Conservation (phyloP, 768 basidiomycete genomes). For the Trichaptum fuscoviolaceum region DNA sequence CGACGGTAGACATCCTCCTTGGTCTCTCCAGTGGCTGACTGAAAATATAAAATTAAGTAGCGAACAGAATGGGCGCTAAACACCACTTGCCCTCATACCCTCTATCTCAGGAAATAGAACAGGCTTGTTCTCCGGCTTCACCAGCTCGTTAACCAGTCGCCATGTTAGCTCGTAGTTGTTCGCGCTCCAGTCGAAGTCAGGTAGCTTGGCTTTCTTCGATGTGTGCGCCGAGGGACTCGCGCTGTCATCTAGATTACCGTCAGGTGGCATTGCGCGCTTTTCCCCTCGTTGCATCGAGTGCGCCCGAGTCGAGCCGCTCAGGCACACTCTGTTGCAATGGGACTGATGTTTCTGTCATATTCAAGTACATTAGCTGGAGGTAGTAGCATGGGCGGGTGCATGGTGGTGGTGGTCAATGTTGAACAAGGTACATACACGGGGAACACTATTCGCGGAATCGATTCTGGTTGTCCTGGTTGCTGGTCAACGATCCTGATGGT, state of each 20-base stretch:
- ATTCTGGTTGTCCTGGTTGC: background rate
- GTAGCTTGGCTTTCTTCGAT: background rate
- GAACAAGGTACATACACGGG: background rate
- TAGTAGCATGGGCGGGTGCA: background rate
- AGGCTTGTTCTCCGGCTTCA: background rate
- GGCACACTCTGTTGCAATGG: background rate
- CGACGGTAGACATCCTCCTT: background rate
- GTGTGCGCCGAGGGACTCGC: background rate
- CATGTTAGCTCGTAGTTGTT: background rate
- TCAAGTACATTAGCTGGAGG: background rate
- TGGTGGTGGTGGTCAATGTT: background rate
- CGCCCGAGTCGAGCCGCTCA: background rate
- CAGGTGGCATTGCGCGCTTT: background rate
- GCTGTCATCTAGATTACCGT: background rate
- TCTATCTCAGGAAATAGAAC: background rate
- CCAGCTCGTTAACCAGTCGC: background rate
- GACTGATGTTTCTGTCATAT: background rate
- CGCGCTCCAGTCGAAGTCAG: background rate
- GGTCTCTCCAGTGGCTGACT: background rate
- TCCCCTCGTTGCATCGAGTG: slow-evolving; percentile 1
- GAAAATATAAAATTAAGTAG: background rate
- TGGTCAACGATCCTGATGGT: background rate
- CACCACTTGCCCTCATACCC: background rate
- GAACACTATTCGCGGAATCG: background rate
- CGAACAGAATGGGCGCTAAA: background rate